Base-by-base conservation (phyloP, 2,329 filamentous ascomycete genomes). In the Exophiala spinifera region DNA sequence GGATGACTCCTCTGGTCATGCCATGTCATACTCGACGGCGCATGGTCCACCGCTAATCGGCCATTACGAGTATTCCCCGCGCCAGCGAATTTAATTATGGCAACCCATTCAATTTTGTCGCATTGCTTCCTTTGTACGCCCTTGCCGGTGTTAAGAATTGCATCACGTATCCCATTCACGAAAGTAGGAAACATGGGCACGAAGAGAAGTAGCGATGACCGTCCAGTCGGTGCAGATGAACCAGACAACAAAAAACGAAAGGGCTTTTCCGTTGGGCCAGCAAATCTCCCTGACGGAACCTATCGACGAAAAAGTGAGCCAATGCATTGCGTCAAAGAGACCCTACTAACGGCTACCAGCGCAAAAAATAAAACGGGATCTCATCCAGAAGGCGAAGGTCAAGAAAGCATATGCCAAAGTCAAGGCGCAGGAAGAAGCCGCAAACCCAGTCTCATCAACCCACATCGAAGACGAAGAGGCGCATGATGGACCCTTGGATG, bases 401-500 rank as follows among this genome's bases (percentile, higher is more conserved):
- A 94, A 92, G 74, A 95, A 96, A 72, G 83, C 88, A 39, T 96
- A 96, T 69, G 88, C 87, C 60, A 96, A 96, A 72, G 77, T 96
- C 61, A 92, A 91, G 72, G 84, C 84, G 37, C 74, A 76, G 44
- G 78, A 83, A 67, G 70, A 75, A 36, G 70, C 69, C 36, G 63
- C 67, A 53, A 54, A 70, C 46, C 72, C 49, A 61, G 20, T 51
- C 61, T 63, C 44, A 54, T 57, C 44, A 47, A 56, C 46, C 20
- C 54, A 61, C 15, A 49, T 60, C 3, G 51, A 57, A 3, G 56
- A 65, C 34, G 53, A 60, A 31, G 60, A 64, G 17, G 56, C 61
- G 2, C 55, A 59, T 33, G 60, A 63, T 21, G n/a, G 10, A 25
- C 19, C 25, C 14, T 2, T 31, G 19, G 31, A 60, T n/a, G 55